Evolutionary conservation across 768 basidiomycete genomes (phyloP).

Genomic region (Termitomyces sp.): DNA sequence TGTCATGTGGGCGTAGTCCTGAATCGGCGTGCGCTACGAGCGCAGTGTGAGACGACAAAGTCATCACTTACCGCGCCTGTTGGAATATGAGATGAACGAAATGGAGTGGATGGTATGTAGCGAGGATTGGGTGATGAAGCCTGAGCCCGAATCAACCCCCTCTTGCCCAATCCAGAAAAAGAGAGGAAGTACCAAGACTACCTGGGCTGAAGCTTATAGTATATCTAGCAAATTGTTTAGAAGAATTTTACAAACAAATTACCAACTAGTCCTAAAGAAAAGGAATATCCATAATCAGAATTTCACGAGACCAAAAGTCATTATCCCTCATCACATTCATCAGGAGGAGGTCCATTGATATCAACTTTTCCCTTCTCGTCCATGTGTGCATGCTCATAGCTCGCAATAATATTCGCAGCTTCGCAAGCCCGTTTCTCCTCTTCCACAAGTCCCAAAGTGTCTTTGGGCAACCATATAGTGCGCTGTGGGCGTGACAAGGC

Average conservation of each 20-base stretch:
- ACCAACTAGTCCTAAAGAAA: too few relatives aligned
- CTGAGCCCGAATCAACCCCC: too few relatives aligned
- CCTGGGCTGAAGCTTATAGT: background rate
- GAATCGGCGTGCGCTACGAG: too few relatives aligned
- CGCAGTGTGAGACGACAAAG: too few relatives aligned
- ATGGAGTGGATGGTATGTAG: too few relatives aligned
- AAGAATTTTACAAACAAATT: too few relatives aligned
- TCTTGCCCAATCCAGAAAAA: too few relatives aligned
- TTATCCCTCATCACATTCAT: conserved; percentile 9
- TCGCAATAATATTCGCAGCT: conserved; percentile 46
- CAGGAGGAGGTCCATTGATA: conserved; percentile 35
- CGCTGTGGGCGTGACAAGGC: conserved; percentile 69
- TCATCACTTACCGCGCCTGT: too few relatives aligned
- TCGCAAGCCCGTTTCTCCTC: conserved; percentile 55
- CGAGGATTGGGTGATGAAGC: too few relatives aligned
- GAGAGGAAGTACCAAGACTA: too few relatives aligned
- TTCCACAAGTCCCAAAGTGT: conserved; percentile 55
- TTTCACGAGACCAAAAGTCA: background rate
- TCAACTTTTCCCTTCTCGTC: conserved; percentile 56
- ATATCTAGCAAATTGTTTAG: background rate
- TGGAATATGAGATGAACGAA: too few relatives aligned
- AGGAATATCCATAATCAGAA: background rate
- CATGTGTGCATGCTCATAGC: conserved; percentile 46
- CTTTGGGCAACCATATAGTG: conserved; percentile 80
- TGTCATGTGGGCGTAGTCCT: too few relatives aligned